Evolutionary conservation across 2,329 filamentous ascomycete genomes (phyloP).

Genomic region (Penicillium sp.): DNA sequence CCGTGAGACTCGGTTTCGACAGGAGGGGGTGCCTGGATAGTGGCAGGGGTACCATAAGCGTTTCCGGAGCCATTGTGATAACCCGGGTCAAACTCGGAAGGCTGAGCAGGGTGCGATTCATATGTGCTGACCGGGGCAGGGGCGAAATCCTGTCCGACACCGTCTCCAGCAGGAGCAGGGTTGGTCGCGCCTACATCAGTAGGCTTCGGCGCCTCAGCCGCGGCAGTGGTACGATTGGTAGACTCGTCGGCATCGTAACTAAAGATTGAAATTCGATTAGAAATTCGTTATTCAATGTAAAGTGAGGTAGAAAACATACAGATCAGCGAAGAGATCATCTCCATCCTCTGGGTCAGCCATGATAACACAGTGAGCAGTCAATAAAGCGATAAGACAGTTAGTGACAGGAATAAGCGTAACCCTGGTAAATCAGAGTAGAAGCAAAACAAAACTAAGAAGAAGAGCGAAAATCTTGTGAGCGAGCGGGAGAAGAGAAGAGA

Average conservation of each 20-base stretch:
- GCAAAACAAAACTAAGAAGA: background rate
- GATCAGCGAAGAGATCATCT: constrained; percentile 92
- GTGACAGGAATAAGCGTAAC: background rate
- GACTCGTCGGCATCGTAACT: constrained; percentile 68
- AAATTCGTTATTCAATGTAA: background rate
- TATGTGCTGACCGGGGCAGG: constrained; percentile 29
- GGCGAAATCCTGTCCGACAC: constrained; percentile 34
- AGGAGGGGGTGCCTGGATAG: constrained; percentile 17
- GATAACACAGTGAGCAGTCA: constrained; percentile 24
- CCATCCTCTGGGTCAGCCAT: constrained; percentile 84
- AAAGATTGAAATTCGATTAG: constrained; percentile 12
- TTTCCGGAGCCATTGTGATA: constrained; percentile 28
- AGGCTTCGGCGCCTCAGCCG: constrained; percentile 38
- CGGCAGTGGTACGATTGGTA: constrained; percentile 33
- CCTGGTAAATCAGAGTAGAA: background rate
- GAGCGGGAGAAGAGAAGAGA: constrained; percentile 15
- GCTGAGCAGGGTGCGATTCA: constrained; percentile 21
- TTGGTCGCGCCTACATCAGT: constrained; percentile 35
- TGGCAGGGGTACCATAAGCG: constrained; percentile 24
- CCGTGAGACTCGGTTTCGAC: constrained; percentile 37
- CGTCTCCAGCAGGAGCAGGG: constrained; percentile 29
- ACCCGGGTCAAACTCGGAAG: constrained; percentile 21
- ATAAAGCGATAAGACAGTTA: background rate
- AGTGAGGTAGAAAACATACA: constrained; percentile 58
- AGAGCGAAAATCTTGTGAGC: background rate